Evolutionary conservation across 495 filamentous ascomycete species (phyloP).

Genomic region (Niebla homalea): DNA sequence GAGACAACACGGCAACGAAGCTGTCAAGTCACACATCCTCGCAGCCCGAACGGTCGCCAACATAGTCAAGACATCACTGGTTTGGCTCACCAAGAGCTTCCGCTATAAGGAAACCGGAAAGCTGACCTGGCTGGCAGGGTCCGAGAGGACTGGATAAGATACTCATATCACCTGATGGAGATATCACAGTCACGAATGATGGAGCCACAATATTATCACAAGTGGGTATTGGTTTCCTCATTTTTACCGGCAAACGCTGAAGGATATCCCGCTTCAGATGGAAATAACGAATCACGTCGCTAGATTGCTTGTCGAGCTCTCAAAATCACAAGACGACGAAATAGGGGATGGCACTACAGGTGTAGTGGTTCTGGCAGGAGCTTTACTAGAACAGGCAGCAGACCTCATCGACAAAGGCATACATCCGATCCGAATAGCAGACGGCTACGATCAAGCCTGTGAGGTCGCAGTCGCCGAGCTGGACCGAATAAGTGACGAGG

Average conservation of each 20-base stretch:
- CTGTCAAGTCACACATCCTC: slow-evolving; percentile 94
- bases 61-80: slow-evolving; percentile 92
- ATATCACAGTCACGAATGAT: slow-evolving; percentile 99
- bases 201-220: slow-evolving; percentile 92
- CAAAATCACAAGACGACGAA: slow-evolving; percentile 97
- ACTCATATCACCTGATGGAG: slow-evolving; percentile 93
- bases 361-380: slow-evolving; percentile 91
- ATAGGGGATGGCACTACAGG: slow-evolving; percentile 98
- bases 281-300: slow-evolving; percentile 98
- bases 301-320: slow-evolving; percentile 93
- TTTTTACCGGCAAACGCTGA: not conserved
- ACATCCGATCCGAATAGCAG: slow-evolving; percentile 94
- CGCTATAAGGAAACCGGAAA: not conserved
- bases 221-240: slow-evolving; percentile 13
- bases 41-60: slow-evolving; percentile 90
- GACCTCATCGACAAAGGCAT: slow-evolving; percentile 99
- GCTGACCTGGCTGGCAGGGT: slow-evolving; percentile 40
- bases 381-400: slow-evolving; percentile 91
- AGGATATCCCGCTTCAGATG: slow-evolving; percentile 46
- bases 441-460: slow-evolving; percentile 94
- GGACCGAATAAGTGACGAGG: slow-evolving; percentile 81
- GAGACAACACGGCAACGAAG: slow-evolving; percentile 88
- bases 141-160: slow-evolving; percentile 98
- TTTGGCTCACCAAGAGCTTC: slow-evolving; percentile 17
- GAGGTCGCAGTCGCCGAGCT: slow-evolving; percentile 89